phyloP scores from a whole-genome alignment of 176 grass and related monocot genomes.

The Oryza meridionalis region DNA sequence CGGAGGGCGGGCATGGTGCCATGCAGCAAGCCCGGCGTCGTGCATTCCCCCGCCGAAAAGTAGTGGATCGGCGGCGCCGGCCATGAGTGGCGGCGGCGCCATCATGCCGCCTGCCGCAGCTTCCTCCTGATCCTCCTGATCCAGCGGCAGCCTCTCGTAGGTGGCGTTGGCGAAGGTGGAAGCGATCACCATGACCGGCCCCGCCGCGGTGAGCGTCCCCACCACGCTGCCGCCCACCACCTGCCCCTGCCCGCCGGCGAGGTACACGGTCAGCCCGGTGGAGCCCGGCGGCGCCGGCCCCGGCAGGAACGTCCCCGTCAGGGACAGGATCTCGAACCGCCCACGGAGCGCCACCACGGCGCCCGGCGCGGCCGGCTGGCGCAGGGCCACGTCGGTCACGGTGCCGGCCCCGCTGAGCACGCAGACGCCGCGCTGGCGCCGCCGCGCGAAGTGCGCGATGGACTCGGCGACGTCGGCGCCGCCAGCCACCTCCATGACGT shows the following conservation, averaged over 20 bases:
- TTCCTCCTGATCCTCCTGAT: background rate
- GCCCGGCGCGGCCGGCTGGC: conserved; percentile 65
- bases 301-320: conserved; percentile 79
- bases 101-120: background rate
- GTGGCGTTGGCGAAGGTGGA: conserved; percentile 85
- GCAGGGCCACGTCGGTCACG: conserved; percentile 67
- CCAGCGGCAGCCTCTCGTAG: conserved; percentile 59
- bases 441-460: conserved; percentile 79
- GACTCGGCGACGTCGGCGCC: conserved; percentile 81
- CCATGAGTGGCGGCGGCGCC: background rate
- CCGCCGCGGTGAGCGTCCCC: conserved; percentile 75
- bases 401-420: conserved; percentile 79
- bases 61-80: background rate
- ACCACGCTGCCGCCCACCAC: conserved; percentile 84
- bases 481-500: conserved; percentile 76
- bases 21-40: background rate
- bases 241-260: conserved; percentile 76
- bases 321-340: conserved; percentile 80
- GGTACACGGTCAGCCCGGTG: conserved; percentile 78
- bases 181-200: conserved; percentile 83
- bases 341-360: conserved; percentile 72
- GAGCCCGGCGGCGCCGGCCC: conserved; percentile 76
- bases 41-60: background rate
- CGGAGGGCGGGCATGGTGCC: too few species aligned
- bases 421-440: conserved; percentile 78